Conservation (phyloP, 306 rosid species). For the Styphnolobium japonicum region DNA sequence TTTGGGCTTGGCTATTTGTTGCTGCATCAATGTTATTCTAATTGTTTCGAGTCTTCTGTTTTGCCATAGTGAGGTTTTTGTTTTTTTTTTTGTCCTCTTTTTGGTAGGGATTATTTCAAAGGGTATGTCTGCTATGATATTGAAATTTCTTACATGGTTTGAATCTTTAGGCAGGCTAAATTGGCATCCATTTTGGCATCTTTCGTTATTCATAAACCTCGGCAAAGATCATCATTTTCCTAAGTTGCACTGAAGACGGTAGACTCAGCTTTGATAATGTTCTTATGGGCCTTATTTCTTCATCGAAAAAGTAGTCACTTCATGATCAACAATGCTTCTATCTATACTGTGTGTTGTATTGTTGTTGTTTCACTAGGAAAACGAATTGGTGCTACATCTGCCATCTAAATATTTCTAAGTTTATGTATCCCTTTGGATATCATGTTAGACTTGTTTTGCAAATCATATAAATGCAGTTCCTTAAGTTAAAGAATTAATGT, state of each 20-base stretch:
- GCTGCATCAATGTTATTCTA: not conserved
- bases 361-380: not conserved
- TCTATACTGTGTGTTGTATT: not conserved
- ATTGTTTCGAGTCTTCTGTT: not conserved
- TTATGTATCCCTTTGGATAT: too few relatives aligned
- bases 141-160: not conserved
- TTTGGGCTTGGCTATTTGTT: not conserved
- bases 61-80: too few relatives aligned
- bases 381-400: not conserved
- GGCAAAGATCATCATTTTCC: constrained; percentile 64
- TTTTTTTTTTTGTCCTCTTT: not conserved
- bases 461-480: constrained; percentile 31
- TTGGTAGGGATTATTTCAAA: not conserved
- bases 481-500: constrained; percentile 26
- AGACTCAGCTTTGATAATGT: not conserved
- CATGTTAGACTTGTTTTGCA: too few relatives aligned
- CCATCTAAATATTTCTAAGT: not conserved
- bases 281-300: not conserved
- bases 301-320: not conserved
- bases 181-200: constrained; percentile 86
- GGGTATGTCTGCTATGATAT: not conserved
- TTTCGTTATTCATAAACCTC: constrained; percentile 84
- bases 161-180: constrained; percentile 55
- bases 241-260: constrained; percentile 91
- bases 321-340: not conserved